Evolutionary conservation across 768 basidiomycete species (phyloP).

Genomic region (Myochromella boudieri): DNA sequence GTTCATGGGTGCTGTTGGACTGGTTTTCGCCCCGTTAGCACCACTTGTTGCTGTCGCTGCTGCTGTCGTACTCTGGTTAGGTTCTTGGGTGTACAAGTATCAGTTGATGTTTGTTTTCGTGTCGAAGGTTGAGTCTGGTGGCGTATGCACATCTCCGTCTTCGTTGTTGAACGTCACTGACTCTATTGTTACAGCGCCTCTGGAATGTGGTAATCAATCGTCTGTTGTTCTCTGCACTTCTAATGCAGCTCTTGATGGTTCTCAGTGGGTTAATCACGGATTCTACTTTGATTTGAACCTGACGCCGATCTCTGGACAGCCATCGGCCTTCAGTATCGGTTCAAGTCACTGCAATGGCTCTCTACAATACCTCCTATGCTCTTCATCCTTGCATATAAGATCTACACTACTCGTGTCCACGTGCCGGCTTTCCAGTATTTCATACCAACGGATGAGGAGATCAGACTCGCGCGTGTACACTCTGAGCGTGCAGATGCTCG

Average conservation of each 20-base stretch:
- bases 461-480: slow-evolving; percentile 71
- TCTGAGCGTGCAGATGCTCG: slow-evolving; percentile 74
- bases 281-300: not conserved
- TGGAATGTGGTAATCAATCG: slow-evolving; percentile 97
- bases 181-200: slow-evolving; percentile 54
- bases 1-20: slow-evolving; percentile 90
- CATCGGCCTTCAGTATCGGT: slow-evolving; percentile 79
- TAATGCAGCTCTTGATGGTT: slow-evolving; percentile 88
- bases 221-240: slow-evolving; percentile 67
- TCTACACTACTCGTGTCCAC: slow-evolving; percentile 73
- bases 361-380: slow-evolving; percentile 86
- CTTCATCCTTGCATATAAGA: slow-evolving; percentile 78
- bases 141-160: slow-evolving; percentile 50
- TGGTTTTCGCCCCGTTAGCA: slow-evolving; percentile 93
- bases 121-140: slow-evolving; percentile 89
- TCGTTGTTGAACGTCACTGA: slow-evolving; percentile 2
- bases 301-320: slow-evolving; percentile 40
- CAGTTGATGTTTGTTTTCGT: slow-evolving; percentile 94
- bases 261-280: slow-evolving; percentile 61
- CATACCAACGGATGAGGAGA: slow-evolving; percentile 78
- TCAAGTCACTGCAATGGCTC: slow-evolving; percentile 76
- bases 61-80: slow-evolving; percentile 84
- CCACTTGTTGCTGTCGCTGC: slow-evolving; percentile 86
- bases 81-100: slow-evolving; percentile 91
- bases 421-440: slow-evolving; percentile 75